These are phyloP conservation scores for Pyrenophora tritici-repentis DNA, from an alignment of 2,329 filamentous ascomycete genomes.

Conservation along the genomic window DNA sequence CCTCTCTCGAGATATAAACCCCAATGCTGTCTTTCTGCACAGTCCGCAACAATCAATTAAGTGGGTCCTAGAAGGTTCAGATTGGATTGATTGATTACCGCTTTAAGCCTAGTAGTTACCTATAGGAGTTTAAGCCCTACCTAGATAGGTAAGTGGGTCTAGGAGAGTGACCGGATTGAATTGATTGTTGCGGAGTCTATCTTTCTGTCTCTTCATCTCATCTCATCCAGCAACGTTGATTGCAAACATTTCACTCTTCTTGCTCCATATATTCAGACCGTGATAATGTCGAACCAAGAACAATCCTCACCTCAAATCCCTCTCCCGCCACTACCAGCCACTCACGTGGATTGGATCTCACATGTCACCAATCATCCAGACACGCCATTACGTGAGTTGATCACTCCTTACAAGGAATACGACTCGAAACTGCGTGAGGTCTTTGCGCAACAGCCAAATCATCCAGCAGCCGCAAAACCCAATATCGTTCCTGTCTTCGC, in stretches of 20 bases:
- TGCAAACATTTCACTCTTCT: neutral
- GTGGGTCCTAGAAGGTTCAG: too few relatives aligned
- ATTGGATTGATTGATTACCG: too few relatives aligned
- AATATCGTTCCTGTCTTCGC: slow-evolving; percentile 71
- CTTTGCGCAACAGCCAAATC: slow-evolving; percentile 70
- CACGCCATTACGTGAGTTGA: slow-evolving; percentile 61
- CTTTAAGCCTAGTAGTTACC: too few relatives aligned
- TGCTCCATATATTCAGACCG: neutral
- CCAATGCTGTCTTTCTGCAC: neutral
- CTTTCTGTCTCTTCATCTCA: neutral
- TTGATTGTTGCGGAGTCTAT: too few relatives aligned
- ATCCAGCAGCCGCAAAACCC: slow-evolving; percentile 62
- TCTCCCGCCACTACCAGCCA: slow-evolving; percentile 47
- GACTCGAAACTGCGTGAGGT: slow-evolving; percentile 69
- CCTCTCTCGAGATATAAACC: neutral
- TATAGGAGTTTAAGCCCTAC: too few relatives aligned
- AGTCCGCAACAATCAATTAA: too few relatives aligned
- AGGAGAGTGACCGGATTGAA: too few relatives aligned
- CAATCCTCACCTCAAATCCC: slow-evolving; percentile 6
- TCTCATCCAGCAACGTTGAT: neutral
- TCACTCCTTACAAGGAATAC: slow-evolving; percentile 70
- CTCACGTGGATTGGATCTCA: slow-evolving; percentile 50
- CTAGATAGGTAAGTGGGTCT: too few relatives aligned
- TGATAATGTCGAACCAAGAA: slow-evolving; percentile 18
- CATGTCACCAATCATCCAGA: slow-evolving; percentile 63